Percentiles rank a stretch among this genome's conserved stretches.
Evolutionary conservation across 345 rosid species (phyloP).

Genomic region (Syzygium aromaticum): DNA sequence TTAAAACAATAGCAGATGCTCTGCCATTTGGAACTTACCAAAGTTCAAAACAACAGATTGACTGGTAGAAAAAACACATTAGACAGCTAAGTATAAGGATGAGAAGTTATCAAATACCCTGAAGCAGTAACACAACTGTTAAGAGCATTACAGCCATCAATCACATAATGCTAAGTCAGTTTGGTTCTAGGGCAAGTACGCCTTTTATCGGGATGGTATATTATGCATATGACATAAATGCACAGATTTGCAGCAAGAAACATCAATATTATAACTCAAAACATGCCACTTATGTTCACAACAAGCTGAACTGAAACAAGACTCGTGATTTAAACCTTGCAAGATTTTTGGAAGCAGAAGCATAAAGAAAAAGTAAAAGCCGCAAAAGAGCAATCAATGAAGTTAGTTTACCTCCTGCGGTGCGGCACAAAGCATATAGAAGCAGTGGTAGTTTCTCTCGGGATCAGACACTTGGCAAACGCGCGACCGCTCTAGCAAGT

Average conservation of each 20-base stretch:
- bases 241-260: neutral
- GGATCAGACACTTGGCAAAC: slow-evolving; percentile 99
- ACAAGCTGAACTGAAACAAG: neutral
- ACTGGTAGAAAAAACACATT: neutral
- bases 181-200: neutral
- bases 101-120: neutral
- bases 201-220: neutral
- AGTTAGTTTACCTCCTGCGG: slow-evolving; percentile 51
- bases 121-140: neutral
- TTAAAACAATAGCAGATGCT: neutral
- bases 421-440: slow-evolving; percentile 98
- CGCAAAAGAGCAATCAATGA: neutral
- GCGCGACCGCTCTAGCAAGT: slow-evolving; percentile 90
- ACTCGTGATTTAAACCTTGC: neutral
- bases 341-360: neutral
- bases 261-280: neutral
- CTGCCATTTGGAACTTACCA: neutral
- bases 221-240: neutral
- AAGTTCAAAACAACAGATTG: neutral
- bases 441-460: slow-evolving; percentile 98
- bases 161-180: neutral
- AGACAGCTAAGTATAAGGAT: neutral
- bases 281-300: neutral
- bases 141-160: neutral
- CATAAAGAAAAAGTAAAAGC: slow-evolving; percentile 4